phyloP scores from a whole-genome alignment of 2,329 filamentous ascomycete genomes.

The Trichoderma cornu-damae region DNA sequence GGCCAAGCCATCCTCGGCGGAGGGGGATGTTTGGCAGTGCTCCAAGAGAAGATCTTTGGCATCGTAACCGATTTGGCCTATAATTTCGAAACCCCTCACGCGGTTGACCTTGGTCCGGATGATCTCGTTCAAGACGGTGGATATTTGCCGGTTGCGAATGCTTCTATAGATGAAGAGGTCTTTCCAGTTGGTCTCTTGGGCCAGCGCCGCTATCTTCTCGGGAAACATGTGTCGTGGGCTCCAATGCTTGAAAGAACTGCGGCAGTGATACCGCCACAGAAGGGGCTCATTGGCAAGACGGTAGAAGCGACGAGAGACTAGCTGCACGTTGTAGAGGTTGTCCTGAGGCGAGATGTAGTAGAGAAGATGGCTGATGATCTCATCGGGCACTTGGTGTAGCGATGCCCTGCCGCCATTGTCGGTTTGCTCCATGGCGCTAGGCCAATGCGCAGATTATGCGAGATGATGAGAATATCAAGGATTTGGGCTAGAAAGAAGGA shows the following conservation, averaged over 20 bases:
- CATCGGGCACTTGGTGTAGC: slow-evolving; percentile 62
- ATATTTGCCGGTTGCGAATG: slow-evolving; percentile 47
- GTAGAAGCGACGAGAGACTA: slow-evolving; percentile 59
- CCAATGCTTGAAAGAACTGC: slow-evolving; percentile 68
- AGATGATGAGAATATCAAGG: neutral
- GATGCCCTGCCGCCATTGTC: slow-evolving; percentile 23
- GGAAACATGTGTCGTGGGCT: slow-evolving; percentile 56
- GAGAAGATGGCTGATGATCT: slow-evolving; percentile 78
- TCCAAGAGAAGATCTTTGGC: slow-evolving; percentile 76
- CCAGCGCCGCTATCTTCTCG: slow-evolving; percentile 48
- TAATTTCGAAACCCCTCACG: slow-evolving; percentile 62
- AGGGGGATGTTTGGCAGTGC: slow-evolving; percentile 56
- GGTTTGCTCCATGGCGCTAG: slow-evolving; percentile 12
- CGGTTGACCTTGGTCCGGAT: slow-evolving; percentile 66
- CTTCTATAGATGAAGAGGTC: slow-evolving; percentile 55
- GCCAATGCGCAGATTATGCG: neutral
- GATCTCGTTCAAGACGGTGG: slow-evolving; percentile 59
- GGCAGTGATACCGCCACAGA: slow-evolving; percentile 76
- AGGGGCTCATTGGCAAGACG: slow-evolving; percentile 64
- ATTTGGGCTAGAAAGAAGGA: neutral
- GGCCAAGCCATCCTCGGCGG: slow-evolving; percentile 69
- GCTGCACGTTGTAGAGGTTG: slow-evolving; percentile 44
- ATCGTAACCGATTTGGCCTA: slow-evolving; percentile 74
- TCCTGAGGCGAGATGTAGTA: slow-evolving; percentile 55
- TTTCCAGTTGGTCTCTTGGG: slow-evolving; percentile 68